phyloP scores from a whole-genome alignment of 805 yeast genomes.

The Kuraishia hungarica region DNA sequence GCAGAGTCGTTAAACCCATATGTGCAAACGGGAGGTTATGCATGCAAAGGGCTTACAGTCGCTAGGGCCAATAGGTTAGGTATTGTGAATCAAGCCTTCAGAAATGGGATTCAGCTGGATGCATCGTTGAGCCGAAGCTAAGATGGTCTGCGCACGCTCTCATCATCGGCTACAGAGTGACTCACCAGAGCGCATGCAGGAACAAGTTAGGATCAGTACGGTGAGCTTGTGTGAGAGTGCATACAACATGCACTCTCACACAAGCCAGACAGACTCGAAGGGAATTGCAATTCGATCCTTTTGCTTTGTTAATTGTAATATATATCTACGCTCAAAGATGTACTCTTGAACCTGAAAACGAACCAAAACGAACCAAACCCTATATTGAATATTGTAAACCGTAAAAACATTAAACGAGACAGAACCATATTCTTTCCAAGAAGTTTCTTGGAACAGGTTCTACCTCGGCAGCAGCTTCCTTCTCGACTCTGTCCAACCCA shows the following conservation, averaged over 20 bases:
- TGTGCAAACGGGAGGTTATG: not conserved
- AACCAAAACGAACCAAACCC: not conserved
- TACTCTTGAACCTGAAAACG: no score
- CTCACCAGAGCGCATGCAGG: not conserved
- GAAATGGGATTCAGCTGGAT: not conserved
- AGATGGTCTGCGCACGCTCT: not conserved
- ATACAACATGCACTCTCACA: not conserved
- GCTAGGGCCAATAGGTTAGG: no score
- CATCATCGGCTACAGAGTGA: not conserved
- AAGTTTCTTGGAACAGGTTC: constrained; percentile 26
- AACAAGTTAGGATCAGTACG: not conserved
- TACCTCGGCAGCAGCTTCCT: constrained; percentile 30
- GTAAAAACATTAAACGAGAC: constrained; percentile 28
- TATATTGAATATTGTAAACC: not conserved
- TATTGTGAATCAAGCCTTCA: not conserved
- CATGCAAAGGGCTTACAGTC: no score
- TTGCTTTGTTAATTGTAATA: no score
- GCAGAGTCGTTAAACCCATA: not conserved
- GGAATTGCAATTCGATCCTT: no score
- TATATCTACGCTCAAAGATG: no score
- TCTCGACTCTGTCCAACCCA: constrained; percentile 56
- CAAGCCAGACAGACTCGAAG: no score
- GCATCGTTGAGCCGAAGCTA: not conserved
- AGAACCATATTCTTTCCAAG: constrained; percentile 41
- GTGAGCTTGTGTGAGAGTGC: not conserved